Conservation (phyloP, 2,329 filamentous ascomycete genomes). For the Microsporum audouinii region DNA sequence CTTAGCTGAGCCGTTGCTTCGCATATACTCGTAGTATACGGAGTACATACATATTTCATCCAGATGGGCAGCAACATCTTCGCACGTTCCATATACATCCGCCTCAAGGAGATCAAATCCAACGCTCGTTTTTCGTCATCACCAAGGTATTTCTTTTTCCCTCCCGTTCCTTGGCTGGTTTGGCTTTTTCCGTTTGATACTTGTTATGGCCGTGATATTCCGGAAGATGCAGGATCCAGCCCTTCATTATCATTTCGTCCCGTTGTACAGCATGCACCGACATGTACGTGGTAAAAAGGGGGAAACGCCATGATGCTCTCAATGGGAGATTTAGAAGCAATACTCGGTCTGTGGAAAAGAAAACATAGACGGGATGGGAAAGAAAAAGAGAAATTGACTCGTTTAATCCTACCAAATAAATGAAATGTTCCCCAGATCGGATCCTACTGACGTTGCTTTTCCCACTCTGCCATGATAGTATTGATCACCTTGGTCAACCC, state of each 20-base stretch:
- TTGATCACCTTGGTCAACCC: slow-evolving; percentile 65
- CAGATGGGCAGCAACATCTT: neutral
- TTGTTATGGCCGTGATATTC: neutral
- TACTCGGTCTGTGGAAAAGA: neutral
- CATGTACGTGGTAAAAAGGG: neutral
- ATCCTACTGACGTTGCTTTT: slow-evolving; percentile 10
- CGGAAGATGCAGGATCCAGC: neutral
- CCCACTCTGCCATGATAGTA: slow-evolving; percentile 48
- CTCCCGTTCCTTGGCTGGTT: slow-evolving; percentile 1
- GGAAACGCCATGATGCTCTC: neutral
- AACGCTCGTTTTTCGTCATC: neutral
- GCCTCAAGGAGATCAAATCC: neutral
- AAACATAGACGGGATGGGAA: neutral
- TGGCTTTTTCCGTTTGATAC: neutral
- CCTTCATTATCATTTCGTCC: neutral
- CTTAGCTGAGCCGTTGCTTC: neutral
- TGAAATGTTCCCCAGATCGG: neutral
- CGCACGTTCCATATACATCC: neutral
- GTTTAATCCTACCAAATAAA: neutral
- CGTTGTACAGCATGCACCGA: neutral
- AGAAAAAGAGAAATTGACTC: neutral
- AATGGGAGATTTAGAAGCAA: neutral
- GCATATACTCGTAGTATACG: neutral
- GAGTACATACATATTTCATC: neutral
- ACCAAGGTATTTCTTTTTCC: neutral